Conservation (phyloP, 2,329 filamentous ascomycete species). For the Nakataea oryzae region DNA sequence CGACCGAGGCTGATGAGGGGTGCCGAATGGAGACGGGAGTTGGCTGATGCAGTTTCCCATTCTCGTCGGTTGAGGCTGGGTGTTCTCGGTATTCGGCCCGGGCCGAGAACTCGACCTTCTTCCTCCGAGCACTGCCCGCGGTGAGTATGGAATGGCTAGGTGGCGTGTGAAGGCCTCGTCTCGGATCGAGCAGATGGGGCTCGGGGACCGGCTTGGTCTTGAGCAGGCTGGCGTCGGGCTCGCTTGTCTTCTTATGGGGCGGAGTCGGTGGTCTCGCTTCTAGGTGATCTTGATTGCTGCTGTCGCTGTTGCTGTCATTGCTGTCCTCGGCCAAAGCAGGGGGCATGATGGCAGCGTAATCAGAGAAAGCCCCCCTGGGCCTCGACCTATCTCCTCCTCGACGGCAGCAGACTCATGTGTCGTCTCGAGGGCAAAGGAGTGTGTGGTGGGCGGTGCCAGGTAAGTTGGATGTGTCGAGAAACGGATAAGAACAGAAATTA, state of each 20-base stretch:
- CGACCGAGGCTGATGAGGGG: constrained; percentile 20
- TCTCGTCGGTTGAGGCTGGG: constrained; percentile 29
- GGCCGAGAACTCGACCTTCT: constrained; percentile 47
- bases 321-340: not conserved
- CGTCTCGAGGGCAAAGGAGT: not conserved
- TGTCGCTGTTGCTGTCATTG: not conserved
- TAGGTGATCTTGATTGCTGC: constrained; percentile 17
- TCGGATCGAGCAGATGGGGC: constrained; percentile 22
- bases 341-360: constrained; percentile 4
- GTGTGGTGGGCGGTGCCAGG: not conserved
- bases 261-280: constrained; percentile 56
- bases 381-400: not conserved
- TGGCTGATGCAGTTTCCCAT: constrained; percentile 26
- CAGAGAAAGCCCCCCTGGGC: not conserved
- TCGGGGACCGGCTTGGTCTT: constrained; percentile 25
- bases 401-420: not conserved
- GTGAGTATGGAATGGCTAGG: constrained; percentile 36
- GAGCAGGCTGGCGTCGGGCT: constrained; percentile 19
- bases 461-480: not conserved
- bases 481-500: not conserved
- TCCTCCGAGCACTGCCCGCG: constrained; percentile 34
- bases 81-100: constrained; percentile 47
- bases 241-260: constrained; percentile 41
- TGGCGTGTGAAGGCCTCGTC: constrained; percentile 37
- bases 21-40: constrained; percentile 23